These are phyloP conservation scores for Parafenestella ontariensis DNA, from an alignment of 2,329 filamentous ascomycete species.

Conservation along the genomic window DNA sequence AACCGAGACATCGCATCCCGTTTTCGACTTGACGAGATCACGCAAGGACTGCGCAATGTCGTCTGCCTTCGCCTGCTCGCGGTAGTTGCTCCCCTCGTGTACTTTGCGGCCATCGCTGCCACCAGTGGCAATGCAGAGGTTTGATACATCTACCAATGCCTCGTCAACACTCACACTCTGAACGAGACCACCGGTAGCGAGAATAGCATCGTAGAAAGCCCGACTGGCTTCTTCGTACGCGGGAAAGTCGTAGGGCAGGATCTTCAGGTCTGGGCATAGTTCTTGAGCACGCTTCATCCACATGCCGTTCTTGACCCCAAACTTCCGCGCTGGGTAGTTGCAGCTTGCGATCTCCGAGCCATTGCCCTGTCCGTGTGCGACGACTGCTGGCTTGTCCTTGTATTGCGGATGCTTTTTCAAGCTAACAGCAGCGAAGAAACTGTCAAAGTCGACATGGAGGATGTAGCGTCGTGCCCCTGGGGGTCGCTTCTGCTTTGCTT, in stretches of 20 bases:
- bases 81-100: slow-evolving; percentile 72
- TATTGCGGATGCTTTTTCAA: slow-evolving; percentile 78
- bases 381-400: slow-evolving; percentile 79
- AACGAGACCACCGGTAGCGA: slow-evolving; percentile 80
- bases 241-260: slow-evolving; percentile 94
- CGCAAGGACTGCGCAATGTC: slow-evolving; percentile 73
- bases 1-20: slow-evolving; percentile 87
- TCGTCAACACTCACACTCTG: slow-evolving; percentile 98
- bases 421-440: slow-evolving; percentile 96
- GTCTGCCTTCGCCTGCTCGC: slow-evolving; percentile 81
- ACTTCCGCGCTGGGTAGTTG: slow-evolving; percentile 88
- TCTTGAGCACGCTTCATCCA: slow-evolving; percentile 95
- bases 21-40: slow-evolving; percentile 72
- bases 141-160: slow-evolving; percentile 84
- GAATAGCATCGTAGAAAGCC: slow-evolving; percentile 83
- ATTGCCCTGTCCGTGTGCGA: slow-evolving; percentile 84
- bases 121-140: slow-evolving; percentile 68
- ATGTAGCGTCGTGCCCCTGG: slow-evolving; percentile 78
- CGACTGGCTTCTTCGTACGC: slow-evolving; percentile 92
- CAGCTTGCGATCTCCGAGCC: slow-evolving; percentile 97
- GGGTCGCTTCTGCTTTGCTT: slow-evolving; percentile 59
- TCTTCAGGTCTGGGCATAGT: slow-evolving; percentile 82
- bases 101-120: slow-evolving; percentile 71
- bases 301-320: slow-evolving; percentile 96
- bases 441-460: slow-evolving; percentile 97